Conservation (phyloP, 1,284 basidiomycete genomes). For the Xerocomus minutiporus region DNA sequence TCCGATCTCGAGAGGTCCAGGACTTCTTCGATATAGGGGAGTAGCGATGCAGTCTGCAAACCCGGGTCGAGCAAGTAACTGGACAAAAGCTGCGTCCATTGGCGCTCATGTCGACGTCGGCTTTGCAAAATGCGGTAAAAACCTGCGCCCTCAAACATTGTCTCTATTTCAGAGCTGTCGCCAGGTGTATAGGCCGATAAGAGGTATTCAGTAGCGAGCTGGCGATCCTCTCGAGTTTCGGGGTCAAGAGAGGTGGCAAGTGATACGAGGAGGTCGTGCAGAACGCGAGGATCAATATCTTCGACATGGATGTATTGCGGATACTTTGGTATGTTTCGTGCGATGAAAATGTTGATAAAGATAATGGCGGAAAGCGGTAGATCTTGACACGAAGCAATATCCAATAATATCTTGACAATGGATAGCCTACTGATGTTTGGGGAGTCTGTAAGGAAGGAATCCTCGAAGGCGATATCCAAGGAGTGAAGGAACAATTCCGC, state of each 20-base stretch:
- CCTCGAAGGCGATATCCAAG: conserved; percentile 93
- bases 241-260: conserved; percentile 65
- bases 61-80: conserved; percentile 78
- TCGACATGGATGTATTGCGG: conserved; percentile 70
- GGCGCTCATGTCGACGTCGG: conserved; percentile 71
- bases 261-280: conserved; percentile 74
- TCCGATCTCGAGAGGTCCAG: conserved; percentile 43
- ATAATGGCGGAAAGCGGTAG: conserved; percentile 64
- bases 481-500: conserved; percentile 93
- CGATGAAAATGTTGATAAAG: conserved; percentile 93
- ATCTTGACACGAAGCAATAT: conserved; percentile 60
- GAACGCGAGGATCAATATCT: conserved; percentile 39
- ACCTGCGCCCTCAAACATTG: conserved; percentile 74
- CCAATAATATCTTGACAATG: conserved; percentile 82
- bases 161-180: conserved; percentile 64
- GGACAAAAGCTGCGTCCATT: conserved; percentile 72
- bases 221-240: conserved; percentile 88
- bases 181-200: conserved; percentile 87
- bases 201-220: conserved; percentile 94
- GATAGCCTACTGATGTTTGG: conserved; percentile 70
- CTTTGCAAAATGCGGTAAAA: conserved; percentile 89
- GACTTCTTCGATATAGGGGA: conserved; percentile 62
- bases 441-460: conserved; percentile 78
- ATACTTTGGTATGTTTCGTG: conserved; percentile 96
- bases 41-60: conserved; percentile 56